These are phyloP conservation scores for Rubroboletus pulcherrimus DNA, from an alignment of 768 basidiomycete genomes.

Conservation along the genomic window DNA sequence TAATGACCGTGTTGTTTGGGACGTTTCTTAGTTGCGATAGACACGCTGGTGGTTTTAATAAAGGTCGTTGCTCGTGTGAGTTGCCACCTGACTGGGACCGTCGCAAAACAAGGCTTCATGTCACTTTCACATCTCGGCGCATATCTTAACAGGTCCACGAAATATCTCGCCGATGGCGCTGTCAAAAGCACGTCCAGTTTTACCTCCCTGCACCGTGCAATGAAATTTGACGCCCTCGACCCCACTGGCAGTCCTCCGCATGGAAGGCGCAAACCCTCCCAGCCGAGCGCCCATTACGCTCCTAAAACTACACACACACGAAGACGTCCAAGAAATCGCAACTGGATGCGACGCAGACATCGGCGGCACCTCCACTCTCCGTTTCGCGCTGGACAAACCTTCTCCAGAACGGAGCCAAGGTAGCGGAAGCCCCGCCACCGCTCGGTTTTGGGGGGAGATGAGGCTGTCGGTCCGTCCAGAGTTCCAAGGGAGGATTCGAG, in stretches of 20 bases:
- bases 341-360: slow-evolving; percentile 87
- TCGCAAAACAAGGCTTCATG: slow-evolving; percentile 14
- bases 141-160: slow-evolving; percentile 39
- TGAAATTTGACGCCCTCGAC: slow-evolving; percentile 12
- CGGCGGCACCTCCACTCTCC: slow-evolving; percentile 76
- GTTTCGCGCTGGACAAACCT: slow-evolving; percentile 64
- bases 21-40: too few species aligned
- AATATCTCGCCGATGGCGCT: slow-evolving; percentile 37
- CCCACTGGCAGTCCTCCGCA: slow-evolving; percentile 53
- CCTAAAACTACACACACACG: slow-evolving; percentile 56
- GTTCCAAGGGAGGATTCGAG: slow-evolving; percentile 65
- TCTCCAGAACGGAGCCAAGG: slow-evolving; percentile 42
- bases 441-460: slow-evolving; percentile 80
- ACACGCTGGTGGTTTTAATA: not conserved
- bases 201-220: slow-evolving; percentile 2
- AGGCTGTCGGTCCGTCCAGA: slow-evolving; percentile 61
- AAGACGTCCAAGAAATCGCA: slow-evolving; percentile 61
- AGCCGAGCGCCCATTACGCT: slow-evolving; percentile 60
- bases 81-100: not conserved
- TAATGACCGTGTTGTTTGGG: too few species aligned
- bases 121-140: slow-evolving; percentile 21
- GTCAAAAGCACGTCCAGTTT: slow-evolving; percentile 36
- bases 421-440: slow-evolving; percentile 51
- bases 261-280: slow-evolving; percentile 71
- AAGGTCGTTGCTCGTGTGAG: not conserved